Conservation (phyloP, 129 eudicot species). For the Flaveria brownii region DNA sequence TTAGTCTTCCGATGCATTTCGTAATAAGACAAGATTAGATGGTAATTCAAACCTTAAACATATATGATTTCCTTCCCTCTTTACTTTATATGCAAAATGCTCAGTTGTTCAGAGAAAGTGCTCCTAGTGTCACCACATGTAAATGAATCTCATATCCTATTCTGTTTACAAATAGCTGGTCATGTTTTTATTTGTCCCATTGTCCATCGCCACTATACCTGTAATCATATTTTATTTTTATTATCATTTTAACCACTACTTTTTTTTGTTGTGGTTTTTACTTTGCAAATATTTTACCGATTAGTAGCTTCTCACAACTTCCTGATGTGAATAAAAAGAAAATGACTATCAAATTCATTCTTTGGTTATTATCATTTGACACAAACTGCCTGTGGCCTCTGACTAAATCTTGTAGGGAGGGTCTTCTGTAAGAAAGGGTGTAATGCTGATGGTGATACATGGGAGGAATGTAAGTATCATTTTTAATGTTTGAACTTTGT, state of each 20-base stretch:
- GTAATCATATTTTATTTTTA: not conserved
- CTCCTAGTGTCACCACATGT: not conserved
- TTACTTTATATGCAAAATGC: not conserved
- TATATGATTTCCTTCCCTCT: not conserved
- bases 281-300: not conserved
- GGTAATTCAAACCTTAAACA: not conserved
- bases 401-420: conserved; percentile 64
- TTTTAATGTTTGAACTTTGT: conserved; percentile 5
- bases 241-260: not conserved
- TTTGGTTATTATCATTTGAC: not conserved
- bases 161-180: not conserved
- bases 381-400: not conserved
- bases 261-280: not conserved
- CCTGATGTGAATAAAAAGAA: conserved; percentile 4
- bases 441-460: conserved; percentile 91
- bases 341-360: conserved; percentile 9
- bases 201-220: not conserved
- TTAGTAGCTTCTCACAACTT: conserved; percentile 7
- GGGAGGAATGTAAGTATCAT: conserved; percentile 89
- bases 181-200: not conserved
- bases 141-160: not conserved
- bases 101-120: not conserved
- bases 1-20: not conserved
- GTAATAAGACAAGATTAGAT: not conserved
- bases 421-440: conserved; percentile 98